Evolutionary conservation across 805 yeast species (phyloP).

Genomic region (Scheffersomyces amazonensis): DNA sequence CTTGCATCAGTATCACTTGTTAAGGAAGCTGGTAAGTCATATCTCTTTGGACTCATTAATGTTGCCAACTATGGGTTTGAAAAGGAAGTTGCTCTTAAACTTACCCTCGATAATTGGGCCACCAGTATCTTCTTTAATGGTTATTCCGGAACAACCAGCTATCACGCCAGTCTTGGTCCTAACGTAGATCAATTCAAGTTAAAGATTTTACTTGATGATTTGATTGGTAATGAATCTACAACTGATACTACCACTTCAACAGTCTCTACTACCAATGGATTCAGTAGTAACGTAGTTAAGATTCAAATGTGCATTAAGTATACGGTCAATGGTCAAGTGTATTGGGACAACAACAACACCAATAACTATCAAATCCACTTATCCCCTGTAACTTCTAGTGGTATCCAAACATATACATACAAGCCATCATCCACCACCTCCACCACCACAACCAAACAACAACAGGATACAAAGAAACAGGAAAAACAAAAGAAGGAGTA

Average conservation of each 20-base stretch:
- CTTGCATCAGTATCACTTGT: slow-evolving; percentile 23
- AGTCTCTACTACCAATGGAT: too few relatives aligned
- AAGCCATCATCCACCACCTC: not conserved
- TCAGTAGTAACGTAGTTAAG: too few relatives aligned
- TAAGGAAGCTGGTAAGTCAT: slow-evolving; percentile 4
- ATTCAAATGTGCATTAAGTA: slow-evolving; percentile 35
- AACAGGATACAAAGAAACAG: not conserved
- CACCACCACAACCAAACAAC: too few relatives aligned
- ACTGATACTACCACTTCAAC: slow-evolving; percentile 6
- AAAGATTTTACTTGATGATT: slow-evolving; percentile 38
- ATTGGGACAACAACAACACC: slow-evolving; percentile 39
- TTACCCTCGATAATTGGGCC: slow-evolving; percentile 50
- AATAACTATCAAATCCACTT: slow-evolving; percentile 32
- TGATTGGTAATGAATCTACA: slow-evolving; percentile 11
- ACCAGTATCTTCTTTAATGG: slow-evolving; percentile 26
- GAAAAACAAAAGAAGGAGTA: not conserved
- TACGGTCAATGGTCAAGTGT: slow-evolving; percentile 20
- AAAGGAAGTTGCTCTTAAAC: slow-evolving; percentile 37
- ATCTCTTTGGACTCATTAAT: slow-evolving; percentile 21
- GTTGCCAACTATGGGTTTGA: slow-evolving; percentile 36
- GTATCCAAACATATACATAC: slow-evolving; percentile 4
- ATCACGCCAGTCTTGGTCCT: slow-evolving; percentile 6
- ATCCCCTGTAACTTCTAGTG: not conserved
- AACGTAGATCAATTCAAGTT: slow-evolving; percentile 50
- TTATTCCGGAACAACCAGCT: slow-evolving; percentile 9